Evolutionary conservation across 768 basidiomycete species (phyloP).

Genomic region (Trametes cubensis): DNA sequence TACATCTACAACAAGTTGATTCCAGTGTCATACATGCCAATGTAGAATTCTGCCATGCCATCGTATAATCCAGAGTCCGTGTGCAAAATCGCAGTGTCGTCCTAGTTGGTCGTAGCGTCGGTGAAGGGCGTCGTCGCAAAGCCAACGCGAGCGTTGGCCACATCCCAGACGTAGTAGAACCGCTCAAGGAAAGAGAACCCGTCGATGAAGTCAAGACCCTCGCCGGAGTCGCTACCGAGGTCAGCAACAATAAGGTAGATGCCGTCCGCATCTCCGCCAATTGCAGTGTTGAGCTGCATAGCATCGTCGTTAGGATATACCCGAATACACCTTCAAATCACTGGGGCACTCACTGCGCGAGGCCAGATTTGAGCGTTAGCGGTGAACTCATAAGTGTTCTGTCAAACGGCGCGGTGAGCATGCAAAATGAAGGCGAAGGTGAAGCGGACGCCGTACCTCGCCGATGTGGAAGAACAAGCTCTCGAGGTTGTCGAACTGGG

Average conservation of each 20-base stretch:
- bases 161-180: constrained; percentile 48
- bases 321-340: too few species aligned
- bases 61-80: too few species aligned
- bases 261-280: constrained; percentile 30
- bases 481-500: constrained; percentile 25
- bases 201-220: constrained; percentile 37
- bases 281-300: constrained; percentile 30
- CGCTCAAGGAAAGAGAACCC: constrained; percentile 39
- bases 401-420: background rate
- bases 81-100: too few species aligned
- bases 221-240: constrained; percentile 27
- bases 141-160: constrained; percentile 39
- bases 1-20: too few species aligned
- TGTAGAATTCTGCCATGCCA: too few species aligned
- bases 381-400: constrained; percentile 31
- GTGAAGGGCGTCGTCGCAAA: constrained; percentile 44
- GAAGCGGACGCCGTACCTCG: constrained; percentile 2
- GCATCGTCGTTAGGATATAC: background rate
- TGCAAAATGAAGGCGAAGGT: too few species aligned
- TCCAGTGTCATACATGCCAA: too few species aligned
- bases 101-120: constrained; percentile 32
- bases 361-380: constrained; percentile 39
- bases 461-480: constrained; percentile 34
- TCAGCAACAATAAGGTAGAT: constrained; percentile 34
- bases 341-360: constrained; percentile 21